Conservation (phyloP, 2,329 filamentous ascomycete genomes). For the Falciphora oryzae region DNA sequence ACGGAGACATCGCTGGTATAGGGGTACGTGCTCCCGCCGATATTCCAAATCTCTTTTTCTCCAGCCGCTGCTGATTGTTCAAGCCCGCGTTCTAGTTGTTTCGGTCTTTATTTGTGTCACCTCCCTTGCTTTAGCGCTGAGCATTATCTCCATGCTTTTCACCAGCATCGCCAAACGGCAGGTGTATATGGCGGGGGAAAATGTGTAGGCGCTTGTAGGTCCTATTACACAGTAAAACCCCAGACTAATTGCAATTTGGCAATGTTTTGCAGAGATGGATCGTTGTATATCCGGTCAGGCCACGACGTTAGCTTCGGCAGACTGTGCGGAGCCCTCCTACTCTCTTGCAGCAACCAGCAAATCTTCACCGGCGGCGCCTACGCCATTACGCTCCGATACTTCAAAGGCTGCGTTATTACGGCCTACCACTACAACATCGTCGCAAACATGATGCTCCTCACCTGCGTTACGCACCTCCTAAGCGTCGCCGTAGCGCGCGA, state of each 20-base stretch:
- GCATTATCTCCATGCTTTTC: neutral
- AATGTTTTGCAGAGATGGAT: no score
- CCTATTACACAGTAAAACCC: no score
- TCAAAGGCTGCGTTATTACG: conserved; percentile 26
- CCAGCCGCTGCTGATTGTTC: neutral
- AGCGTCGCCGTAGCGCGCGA: conserved; percentile 27
- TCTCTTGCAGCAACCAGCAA: conserved; percentile 30
- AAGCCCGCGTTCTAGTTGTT: neutral
- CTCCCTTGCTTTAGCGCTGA: neutral
- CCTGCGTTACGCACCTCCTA: conserved; percentile 30
- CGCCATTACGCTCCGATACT: conserved; percentile 28
- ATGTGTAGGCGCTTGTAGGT: no score
- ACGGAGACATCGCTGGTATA: neutral
- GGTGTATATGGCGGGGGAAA: no score
- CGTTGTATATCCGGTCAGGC: no score
- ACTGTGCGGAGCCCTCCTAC: no score
- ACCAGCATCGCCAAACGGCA: no score
- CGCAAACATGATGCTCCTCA: conserved; percentile 29
- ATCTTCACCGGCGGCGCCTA: conserved; percentile 32
- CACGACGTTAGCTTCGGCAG: no score
- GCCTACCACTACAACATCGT: conserved; percentile 33
- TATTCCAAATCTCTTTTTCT: neutral
- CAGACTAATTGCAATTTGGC: no score
- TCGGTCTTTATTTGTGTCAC: neutral
- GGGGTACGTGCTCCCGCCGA: neutral